Percentiles rank a stretch among this genome's conserved stretches.
These are phyloP conservation scores for Lasiosphaeris hirsuta DNA, from an alignment of 495 filamentous ascomycete species.

Conservation along the genomic window DNA sequence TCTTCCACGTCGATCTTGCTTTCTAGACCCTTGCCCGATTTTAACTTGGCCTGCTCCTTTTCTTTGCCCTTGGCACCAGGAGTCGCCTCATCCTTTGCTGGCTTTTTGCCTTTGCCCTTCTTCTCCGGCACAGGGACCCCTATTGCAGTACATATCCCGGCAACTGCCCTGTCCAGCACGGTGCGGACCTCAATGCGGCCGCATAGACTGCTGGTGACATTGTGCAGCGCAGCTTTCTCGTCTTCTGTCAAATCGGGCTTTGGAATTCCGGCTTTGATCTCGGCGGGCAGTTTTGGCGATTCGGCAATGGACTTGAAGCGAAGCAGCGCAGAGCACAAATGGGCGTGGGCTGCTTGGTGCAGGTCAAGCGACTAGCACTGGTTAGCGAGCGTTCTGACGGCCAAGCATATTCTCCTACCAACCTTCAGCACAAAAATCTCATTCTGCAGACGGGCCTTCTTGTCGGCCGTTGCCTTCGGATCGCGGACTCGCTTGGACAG, in stretches of 20 bases:
- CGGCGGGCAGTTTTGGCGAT: slow-evolving; percentile 42
- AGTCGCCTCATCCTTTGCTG: background rate
- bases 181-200: slow-evolving; percentile 73
- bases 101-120: slow-evolving; percentile 26
- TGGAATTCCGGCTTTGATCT: slow-evolving; percentile 47
- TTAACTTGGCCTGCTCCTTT: slow-evolving; percentile 17
- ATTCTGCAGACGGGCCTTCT: slow-evolving; percentile 57
- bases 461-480: slow-evolving; percentile 51
- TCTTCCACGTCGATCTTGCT: slow-evolving; percentile 17
- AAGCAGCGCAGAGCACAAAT: slow-evolving; percentile 72
- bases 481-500: slow-evolving; percentile 71
- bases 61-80: slow-evolving; percentile 12
- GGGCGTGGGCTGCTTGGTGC: slow-evolving; percentile 57
- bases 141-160: slow-evolving; percentile 58
- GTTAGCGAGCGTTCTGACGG: background rate
- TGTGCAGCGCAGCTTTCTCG: slow-evolving; percentile 49
- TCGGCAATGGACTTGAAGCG: slow-evolving; percentile 68
- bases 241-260: slow-evolving; percentile 48
- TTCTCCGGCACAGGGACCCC: slow-evolving; percentile 52
- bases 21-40: slow-evolving; percentile 6
- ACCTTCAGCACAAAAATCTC: slow-evolving; percentile 79
- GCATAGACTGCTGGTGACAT: slow-evolving; percentile 78
- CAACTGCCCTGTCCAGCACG: slow-evolving; percentile 59
- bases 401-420: slow-evolving; percentile 5
- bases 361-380: slow-evolving; percentile 55